Percentiles rank a stretch among this genome's conserved stretches.
phyloP scores from a whole-genome alignment of 1,284 basidiomycete species.

The Irpex lacteus region DNA sequence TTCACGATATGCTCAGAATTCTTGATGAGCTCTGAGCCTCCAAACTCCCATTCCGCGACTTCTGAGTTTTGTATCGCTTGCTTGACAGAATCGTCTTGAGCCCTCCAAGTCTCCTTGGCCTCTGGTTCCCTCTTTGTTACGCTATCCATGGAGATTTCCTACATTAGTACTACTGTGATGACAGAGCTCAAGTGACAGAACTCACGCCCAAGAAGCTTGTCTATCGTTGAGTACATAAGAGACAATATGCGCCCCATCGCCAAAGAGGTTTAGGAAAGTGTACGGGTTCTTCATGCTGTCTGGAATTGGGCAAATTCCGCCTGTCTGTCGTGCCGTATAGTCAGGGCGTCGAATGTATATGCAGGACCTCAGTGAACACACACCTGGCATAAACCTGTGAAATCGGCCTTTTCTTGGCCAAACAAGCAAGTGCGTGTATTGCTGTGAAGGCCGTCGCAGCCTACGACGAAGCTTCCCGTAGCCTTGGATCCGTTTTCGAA shows the following conservation, averaged over 20 bases:
- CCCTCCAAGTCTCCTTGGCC: slow-evolving; percentile 41
- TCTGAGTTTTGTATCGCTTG: slow-evolving; percentile 9
- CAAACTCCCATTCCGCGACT: slow-evolving; percentile 26
- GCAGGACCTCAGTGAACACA: slow-evolving; percentile 2
- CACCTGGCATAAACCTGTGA: slow-evolving; percentile 42
- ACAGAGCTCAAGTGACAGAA: not conserved
- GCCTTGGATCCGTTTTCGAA: slow-evolving; percentile 39
- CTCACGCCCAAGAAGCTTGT: slow-evolving; percentile 40
- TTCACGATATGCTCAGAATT: slow-evolving; percentile 36
- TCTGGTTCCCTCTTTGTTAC: slow-evolving; percentile 38
- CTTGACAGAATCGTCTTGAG: slow-evolving; percentile 31
- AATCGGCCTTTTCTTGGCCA: slow-evolving; percentile 35
- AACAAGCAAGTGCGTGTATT: slow-evolving; percentile 39
- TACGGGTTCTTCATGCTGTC: slow-evolving; percentile 5
- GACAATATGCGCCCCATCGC: slow-evolving; percentile 37
- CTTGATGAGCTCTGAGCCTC: slow-evolving; percentile 35
- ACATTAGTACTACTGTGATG: not conserved
- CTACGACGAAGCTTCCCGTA: slow-evolving; percentile 40
- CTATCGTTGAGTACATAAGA: slow-evolving; percentile 34
- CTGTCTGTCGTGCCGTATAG: slow-evolving; percentile 25
- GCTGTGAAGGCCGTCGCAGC: slow-evolving; percentile 47
- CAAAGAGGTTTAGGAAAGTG: slow-evolving; percentile 35
- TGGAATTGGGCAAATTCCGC: slow-evolving; percentile 34
- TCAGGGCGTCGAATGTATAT: not conserved
- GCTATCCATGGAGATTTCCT: slow-evolving; percentile 20